These are phyloP conservation scores for Sarocladium brachiariae DNA, from an alignment of 2,329 filamentous ascomycete genomes.

Conservation along the genomic window DNA sequence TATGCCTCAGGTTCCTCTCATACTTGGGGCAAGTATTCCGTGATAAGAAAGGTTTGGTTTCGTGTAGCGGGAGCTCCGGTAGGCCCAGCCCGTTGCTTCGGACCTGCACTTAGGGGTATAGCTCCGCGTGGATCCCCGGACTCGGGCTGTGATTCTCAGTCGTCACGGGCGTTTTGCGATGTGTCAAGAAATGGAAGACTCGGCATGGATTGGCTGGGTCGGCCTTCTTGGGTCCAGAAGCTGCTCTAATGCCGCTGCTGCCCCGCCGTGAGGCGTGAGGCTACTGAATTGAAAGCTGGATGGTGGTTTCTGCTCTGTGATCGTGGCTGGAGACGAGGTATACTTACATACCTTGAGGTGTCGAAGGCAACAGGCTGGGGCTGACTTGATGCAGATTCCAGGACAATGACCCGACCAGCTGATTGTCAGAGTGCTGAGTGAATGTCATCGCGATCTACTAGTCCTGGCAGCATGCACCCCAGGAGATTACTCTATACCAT, in stretches of 20 bases:
- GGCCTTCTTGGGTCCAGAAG: slow-evolving; percentile 2
- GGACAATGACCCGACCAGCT: no score
- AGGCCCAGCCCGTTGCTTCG: slow-evolving; percentile 1
- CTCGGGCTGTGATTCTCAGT: not conserved
- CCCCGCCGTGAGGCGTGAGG: not conserved
- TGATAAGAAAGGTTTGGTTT: not conserved
- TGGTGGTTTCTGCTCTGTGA: not conserved
- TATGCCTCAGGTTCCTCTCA: no score
- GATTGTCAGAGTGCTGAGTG: no score
- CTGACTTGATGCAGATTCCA: no score
- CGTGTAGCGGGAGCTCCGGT: slow-evolving; percentile 1
- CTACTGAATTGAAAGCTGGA: not conserved
- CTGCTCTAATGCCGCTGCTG: not conserved
- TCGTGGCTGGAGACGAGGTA: no score
- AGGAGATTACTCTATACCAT: not conserved
- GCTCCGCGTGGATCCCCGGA: slow-evolving; percentile 10
- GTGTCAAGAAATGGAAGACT: slow-evolving; percentile 8
- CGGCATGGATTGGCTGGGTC: not conserved
- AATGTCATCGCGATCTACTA: not conserved
- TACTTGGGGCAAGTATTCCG: not conserved
- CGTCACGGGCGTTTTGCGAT: slow-evolving; percentile 1
- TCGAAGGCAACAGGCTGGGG: no score
- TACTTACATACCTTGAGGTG: no score
- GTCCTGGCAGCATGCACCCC: not conserved
- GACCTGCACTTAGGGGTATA: slow-evolving; percentile 17